Evolutionary conservation across 306 rosid species (phyloP).

Genomic region (Prosopis cineraria): DNA sequence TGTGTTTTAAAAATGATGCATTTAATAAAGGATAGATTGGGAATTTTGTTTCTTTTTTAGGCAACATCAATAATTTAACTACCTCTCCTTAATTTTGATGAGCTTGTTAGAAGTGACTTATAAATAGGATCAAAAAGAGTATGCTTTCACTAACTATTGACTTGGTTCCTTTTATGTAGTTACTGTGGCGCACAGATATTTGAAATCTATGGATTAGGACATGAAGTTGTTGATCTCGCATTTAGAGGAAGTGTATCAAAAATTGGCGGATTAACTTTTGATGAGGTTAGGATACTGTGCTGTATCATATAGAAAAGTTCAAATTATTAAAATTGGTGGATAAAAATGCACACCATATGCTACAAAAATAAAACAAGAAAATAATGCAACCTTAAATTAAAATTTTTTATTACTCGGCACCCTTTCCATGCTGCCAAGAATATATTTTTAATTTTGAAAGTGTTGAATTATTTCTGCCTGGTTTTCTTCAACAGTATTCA

Average conservation of each 20-base stretch:
- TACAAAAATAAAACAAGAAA: too few relatives aligned
- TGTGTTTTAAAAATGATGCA: too few relatives aligned
- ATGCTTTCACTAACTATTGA: slow-evolving; percentile 35
- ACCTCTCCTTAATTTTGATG: too few relatives aligned
- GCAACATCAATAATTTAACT: too few relatives aligned
- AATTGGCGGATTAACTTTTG: slow-evolving; percentile 93
- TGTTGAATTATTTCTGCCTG: background rate
- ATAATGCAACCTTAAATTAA: too few relatives aligned
- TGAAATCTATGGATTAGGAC: slow-evolving; percentile 93
- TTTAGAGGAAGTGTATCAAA: slow-evolving; percentile 90
- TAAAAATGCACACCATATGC: background rate
- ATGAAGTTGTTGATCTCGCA: slow-evolving; percentile 86
- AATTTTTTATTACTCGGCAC: background rate
- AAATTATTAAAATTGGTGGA: background rate
- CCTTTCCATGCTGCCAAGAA: background rate
- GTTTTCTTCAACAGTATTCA: background rate
- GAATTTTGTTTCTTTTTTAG: too few relatives aligned
- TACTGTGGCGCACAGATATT: slow-evolving; percentile 99
- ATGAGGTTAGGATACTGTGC: slow-evolving; percentile 60
- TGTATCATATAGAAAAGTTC: slow-evolving; percentile 29
- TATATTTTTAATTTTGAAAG: background rate
- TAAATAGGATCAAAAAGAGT: too few relatives aligned
- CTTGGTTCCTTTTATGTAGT: slow-evolving; percentile 53
- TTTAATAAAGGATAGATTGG: too few relatives aligned
- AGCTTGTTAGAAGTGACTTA: too few relatives aligned